Percentiles rank a stretch among this genome's conserved stretches.
Evolutionary conservation across 345 rosid species (phyloP).

Genomic region (Eucalyptus marginata): DNA sequence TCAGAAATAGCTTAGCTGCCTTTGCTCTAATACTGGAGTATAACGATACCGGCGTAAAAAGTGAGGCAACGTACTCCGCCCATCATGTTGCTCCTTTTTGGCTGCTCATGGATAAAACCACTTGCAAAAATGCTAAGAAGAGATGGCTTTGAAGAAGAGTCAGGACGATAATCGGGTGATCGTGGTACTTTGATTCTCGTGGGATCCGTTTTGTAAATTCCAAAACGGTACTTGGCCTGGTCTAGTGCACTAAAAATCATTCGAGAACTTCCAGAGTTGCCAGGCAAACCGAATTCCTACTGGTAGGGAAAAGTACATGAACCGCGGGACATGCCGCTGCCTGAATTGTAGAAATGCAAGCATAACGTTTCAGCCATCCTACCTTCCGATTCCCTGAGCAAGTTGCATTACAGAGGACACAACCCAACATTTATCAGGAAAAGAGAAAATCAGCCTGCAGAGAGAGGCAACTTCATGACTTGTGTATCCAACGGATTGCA

Average conservation of each 20-base stretch:
- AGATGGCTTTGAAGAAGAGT: neutral
- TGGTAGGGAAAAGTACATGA: neutral
- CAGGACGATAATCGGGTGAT: neutral
- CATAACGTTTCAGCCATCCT: neutral
- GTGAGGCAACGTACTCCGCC: neutral
- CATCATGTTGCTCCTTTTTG: neutral
- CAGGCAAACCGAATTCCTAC: neutral
- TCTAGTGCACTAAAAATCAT: neutral
- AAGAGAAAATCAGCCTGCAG: neutral
- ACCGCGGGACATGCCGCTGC: neutral
- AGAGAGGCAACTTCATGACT: neutral
- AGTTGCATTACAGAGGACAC: neutral
- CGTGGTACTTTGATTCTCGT: neutral
- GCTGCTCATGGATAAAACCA: neutral
- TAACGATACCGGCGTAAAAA: neutral
- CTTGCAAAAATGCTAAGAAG: neutral
- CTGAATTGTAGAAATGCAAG: neutral
- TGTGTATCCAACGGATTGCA: neutral
- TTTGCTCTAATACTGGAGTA: neutral
- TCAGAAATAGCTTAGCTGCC: neutral
- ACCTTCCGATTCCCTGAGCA: neutral
- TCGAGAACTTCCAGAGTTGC: neutral
- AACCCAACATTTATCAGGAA: neutral
- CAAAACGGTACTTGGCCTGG: neutral
- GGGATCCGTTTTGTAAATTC: neutral